Evolutionary conservation across 257 asterid genomes (phyloP).

Genomic region (Nicotiana undulata): DNA sequence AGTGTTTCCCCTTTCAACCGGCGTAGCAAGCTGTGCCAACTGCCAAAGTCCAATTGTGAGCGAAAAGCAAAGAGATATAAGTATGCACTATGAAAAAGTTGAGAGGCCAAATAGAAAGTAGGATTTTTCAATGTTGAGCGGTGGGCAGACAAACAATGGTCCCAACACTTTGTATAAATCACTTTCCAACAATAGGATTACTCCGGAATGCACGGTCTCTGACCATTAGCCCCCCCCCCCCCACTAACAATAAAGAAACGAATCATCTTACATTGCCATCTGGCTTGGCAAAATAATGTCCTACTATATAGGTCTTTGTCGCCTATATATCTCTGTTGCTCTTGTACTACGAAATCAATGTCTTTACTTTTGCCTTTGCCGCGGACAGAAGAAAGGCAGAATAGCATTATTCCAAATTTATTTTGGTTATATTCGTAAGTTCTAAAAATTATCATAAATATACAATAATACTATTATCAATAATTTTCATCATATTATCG

Average conservation of each 20-base stretch:
- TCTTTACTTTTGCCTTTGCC: neutral
- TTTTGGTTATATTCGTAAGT: too few relatives aligned
- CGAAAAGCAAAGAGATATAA: neutral
- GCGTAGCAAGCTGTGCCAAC: too few relatives aligned
- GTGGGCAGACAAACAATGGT: slow-evolving; percentile 2
- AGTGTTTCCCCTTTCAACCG: too few relatives aligned
- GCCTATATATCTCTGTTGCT: too few relatives aligned
- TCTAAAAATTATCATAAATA: too few relatives aligned
- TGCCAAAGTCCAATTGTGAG: neutral
- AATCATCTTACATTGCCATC: neutral
- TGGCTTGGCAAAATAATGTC: neutral
- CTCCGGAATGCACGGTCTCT: neutral
- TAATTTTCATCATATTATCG: too few relatives aligned
- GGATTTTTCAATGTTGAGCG: neutral
- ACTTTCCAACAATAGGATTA: neutral
- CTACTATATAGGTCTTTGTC: too few relatives aligned
- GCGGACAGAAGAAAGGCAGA: neutral
- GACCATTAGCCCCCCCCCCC: neutral
- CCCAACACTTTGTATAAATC: neutral
- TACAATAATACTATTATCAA: too few relatives aligned
- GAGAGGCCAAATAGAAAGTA: neutral
- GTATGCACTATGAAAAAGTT: neutral
- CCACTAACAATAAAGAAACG: neutral
- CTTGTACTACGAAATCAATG: neutral
- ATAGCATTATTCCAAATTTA: too few relatives aligned